Percentiles rank a stretch among this genome's conserved stretches.
Conservation (phyloP, 495 filamentous ascomycete species). For the Rhizodiscina lignyota region DNA sequence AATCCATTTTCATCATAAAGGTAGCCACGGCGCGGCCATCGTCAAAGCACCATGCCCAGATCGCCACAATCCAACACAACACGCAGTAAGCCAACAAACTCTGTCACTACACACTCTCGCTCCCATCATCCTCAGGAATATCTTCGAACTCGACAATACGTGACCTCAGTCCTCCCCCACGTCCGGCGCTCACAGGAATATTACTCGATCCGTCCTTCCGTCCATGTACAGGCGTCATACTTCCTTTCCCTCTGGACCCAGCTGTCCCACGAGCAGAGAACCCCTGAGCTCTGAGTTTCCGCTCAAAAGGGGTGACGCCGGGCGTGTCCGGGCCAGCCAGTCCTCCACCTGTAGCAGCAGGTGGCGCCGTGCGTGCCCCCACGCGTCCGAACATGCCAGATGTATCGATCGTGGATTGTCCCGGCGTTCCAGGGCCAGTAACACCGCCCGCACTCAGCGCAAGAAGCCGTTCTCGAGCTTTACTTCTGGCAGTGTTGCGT, state of each 20-base stretch:
- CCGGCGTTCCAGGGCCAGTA: slow-evolving; percentile 3
- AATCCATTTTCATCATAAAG: no score
- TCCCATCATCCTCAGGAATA: slow-evolving; percentile 5
- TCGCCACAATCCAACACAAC: no score
- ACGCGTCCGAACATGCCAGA: no score
- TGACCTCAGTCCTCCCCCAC: slow-evolving; percentile 2
- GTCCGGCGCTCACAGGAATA: neutral
- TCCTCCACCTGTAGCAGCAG: no score
- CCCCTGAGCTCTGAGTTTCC: slow-evolving; percentile 15
- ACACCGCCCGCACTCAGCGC: slow-evolving; percentile 3
- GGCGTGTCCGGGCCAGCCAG: slow-evolving; percentile 1
- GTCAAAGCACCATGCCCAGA: no score
- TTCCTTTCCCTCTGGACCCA: neutral
- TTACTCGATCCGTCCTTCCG: neutral
- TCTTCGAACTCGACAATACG: slow-evolving; percentile 4
- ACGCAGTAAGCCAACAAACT: no score
- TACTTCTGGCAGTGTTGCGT: slow-evolving; percentile 5
- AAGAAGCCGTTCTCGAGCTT: slow-evolving; percentile 1
- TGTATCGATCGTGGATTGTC: no score
- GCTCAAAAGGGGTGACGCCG: slow-evolving; percentile 19
- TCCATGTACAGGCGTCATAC: no score
- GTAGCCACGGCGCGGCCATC: no score
- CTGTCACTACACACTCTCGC: no score
- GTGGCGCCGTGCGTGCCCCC: no score
- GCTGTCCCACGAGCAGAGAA: slow-evolving; percentile 2